Evolutionary conservation across 176 grass and related monocot species (phyloP), one percentile per base, ranked within the genome.

Genomic region (Metroxylon sagu): DNA sequence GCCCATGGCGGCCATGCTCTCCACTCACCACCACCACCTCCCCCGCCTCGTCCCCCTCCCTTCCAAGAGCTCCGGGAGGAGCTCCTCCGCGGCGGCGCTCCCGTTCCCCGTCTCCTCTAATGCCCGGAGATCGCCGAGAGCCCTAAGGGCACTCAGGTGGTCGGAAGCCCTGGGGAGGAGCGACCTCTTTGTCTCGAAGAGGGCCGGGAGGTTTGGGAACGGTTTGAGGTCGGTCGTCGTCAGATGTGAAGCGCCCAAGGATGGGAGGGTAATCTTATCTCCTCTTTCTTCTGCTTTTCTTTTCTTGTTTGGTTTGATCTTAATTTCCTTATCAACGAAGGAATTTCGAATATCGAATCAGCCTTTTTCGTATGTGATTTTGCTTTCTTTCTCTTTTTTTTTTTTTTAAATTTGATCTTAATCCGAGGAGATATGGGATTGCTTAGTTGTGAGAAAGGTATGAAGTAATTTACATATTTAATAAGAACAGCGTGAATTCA

Each of bases 221-320:
- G 28, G 58, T 2, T 73, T 28, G 50, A 54, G 59, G 51, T 73
- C 59, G 27, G 49, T 55, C 6, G 59, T 73, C 16, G 48, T 82
- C 56, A 71, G 79, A 82, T 82, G 79, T 61, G 73, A 76, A 54
- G 79, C 73, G 54, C 8, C 73, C 48, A 71, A 54, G 29, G 79
- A 82, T 67, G 79, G 79, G 50, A 82, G 61, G 73, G 79, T 82
- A 77, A 50, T 72, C 28, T 35, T 66, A n/a, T 57, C 29, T 48
- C 53, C 25, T 52, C 6, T 31, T 66, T 55, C 48, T n/a, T 26
- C 8, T 14, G 17, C 5, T 68, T 8, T 8, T 62, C 27, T 66
- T 53, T 2, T 43, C 35, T 14, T 43, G 35, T 43, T 43, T 43
- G 2, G 35, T 43, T 43, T 14, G 1, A 43, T 43, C 8, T 43